Evolutionary conservation across 768 basidiomycete species (phyloP), one percentile per base, ranked within the genome.

Genomic region (Solioccasus polychromus): DNA sequence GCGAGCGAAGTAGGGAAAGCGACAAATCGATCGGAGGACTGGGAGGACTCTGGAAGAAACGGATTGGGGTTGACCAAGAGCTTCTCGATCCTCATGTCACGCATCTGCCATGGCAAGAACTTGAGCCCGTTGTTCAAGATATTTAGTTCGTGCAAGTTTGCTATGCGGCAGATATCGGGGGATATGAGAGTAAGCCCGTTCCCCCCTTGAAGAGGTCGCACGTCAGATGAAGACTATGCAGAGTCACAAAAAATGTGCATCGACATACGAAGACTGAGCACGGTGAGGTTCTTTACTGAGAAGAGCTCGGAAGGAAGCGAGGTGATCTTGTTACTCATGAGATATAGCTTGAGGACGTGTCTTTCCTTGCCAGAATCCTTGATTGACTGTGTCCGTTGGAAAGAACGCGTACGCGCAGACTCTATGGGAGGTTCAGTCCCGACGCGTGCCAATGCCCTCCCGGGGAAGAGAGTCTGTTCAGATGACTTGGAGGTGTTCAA

Each of bases 61-160:
- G 77, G 84, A 51, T 90, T 89, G 0, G 79, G 81, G 30, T 76
- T 60, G 3, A 87, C 57, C 17, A 58, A 51, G 5, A 88, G 65
- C 8, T 59, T 68, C 17, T 58, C 57, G 2, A 87, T 67, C n/a
- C 60, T 69, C 76, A 86, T 79, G 24, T 65, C 58, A 15, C 74
- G 61, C 58, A 88, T 74, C 57, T 88, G 85, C 7, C 80, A 74
- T 12, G 87, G 87, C 0, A 89, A 62, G 60, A 76, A 84, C 44
- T 60, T 54, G 2, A 88, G 63, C 25, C 65, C 61, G 60, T 89
- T 89, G 42, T 73, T 70, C 0, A 81, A 71, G 4, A 89, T 54
- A 48, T 86, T 83, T 7, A 89, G 70, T 35, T 81, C 76, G 39
- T 69, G 69, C 3, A 89, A 71, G 39, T 75, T 74, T 8, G 57